Evolutionary conservation across 2,329 filamentous ascomycete genomes (phyloP), one percentile per base, ranked within the genome.

Genomic region (Cytospora piceicola): DNA sequence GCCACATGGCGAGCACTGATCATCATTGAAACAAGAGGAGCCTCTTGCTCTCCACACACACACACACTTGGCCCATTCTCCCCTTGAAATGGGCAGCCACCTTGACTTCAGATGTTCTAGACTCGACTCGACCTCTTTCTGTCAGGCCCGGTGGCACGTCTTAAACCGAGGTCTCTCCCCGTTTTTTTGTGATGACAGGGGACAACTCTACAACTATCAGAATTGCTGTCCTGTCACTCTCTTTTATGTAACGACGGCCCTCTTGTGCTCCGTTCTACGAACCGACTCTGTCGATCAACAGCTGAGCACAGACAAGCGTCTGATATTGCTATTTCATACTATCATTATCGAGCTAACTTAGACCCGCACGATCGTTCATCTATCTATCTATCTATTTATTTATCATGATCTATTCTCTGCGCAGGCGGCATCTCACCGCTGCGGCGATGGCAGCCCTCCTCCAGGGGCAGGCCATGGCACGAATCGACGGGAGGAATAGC

Each of bases 391-490:
- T n/a, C n/a, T n/a, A n/a, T n/a, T 11, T n/a, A 27, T 20, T 2
- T 14, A 27, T 1, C 12, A 39, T 29, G 39, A 29, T 8, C 12
- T 39, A 27, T 49, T 24, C 46, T 49, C 20, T 12, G 11, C 4
- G 29, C 39, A 57, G 39, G 51, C 52, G 55, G 8, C 42, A 60
- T 42, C 63, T 63, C 36, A 42, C 59, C 55, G 53, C 57, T 46
- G 55, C 55, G 42, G 27, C 59, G 5, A 6, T 66, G 4, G 55
- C 55, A 15, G 30, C 58, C 69, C 9, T 74, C 67, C 66, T 65
- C 22, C 46, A 49, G 22, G 46, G 46, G 11, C n/a, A 22, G 22
- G 46, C 46, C 46, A 24, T 24, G n/a, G 46, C 46, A 49, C 46
- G 46, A 3, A 49, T 49, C 14, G 46, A 49, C 14, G 46, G n/a